Conservation (phyloP, 2,329 filamentous ascomycete species). For the Dothistroma septosporum region DNA sequence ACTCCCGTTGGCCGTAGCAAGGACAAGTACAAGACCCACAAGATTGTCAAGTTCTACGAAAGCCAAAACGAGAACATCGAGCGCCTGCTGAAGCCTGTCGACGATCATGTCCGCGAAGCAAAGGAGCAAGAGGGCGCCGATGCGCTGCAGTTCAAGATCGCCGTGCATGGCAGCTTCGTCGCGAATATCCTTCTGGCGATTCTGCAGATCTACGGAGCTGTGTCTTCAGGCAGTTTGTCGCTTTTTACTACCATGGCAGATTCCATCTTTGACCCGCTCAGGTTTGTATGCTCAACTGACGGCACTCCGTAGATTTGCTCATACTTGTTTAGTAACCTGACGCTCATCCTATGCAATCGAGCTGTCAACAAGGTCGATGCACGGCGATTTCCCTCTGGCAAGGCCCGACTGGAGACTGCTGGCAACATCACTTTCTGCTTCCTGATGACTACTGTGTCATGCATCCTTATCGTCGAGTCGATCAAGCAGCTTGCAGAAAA, state of each 20-base stretch:
- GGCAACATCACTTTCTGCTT: slow-evolving; percentile 97
- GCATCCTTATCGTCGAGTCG: slow-evolving; percentile 89
- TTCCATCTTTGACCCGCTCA: slow-evolving; percentile 73
- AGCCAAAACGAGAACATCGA: slow-evolving; percentile 91
- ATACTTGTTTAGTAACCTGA: slow-evolving; percentile 70
- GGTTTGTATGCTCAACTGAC: slow-evolving; percentile 8
- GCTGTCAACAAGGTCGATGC: slow-evolving; percentile 85
- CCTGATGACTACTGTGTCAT: slow-evolving; percentile 86
- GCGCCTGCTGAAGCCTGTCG: slow-evolving; percentile 83
- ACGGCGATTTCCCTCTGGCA: slow-evolving; percentile 82
- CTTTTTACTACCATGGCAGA: slow-evolving; percentile 98
- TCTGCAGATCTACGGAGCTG: slow-evolving; percentile 84
- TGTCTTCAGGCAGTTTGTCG: slow-evolving; percentile 82
- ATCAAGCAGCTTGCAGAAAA: slow-evolving; percentile 61
- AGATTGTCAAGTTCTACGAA: slow-evolving; percentile 78
- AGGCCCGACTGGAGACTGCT: slow-evolving; percentile 88
- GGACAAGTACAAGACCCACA: slow-evolving; percentile 46
- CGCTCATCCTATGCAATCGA: slow-evolving; percentile 78
- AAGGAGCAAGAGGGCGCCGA: slow-evolving; percentile 76
- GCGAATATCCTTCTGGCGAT: slow-evolving; percentile 76
- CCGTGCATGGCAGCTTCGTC: slow-evolving; percentile 63
- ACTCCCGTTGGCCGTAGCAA: slow-evolving; percentile 43
- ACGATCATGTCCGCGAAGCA: slow-evolving; percentile 80
- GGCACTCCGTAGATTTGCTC: neutral
- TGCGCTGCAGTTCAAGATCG: slow-evolving; percentile 69